Base-by-base conservation (phyloP, 2,329 filamentous ascomycete genomes). In the Akanthomyces muscarius region DNA sequence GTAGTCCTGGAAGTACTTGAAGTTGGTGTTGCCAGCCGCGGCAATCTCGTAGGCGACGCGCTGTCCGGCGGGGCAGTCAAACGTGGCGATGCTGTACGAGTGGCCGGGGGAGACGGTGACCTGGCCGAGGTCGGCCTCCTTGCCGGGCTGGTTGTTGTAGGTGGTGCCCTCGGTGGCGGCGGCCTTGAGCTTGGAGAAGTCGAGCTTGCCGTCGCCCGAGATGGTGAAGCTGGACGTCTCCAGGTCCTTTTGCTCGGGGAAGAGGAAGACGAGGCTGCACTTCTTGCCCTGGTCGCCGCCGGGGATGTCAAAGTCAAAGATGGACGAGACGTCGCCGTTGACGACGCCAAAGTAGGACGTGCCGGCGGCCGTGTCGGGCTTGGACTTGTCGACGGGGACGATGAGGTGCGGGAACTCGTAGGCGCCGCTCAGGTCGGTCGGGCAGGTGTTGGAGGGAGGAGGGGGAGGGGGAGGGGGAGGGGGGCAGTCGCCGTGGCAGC, bases 221-320 rank as follows among this genome's bases (percentile, higher is more conserved):
- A 72, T 80, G 30, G 77, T 82, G 69, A 82, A 84, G 13, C 78
- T 77, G 0, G 86, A 86, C 1, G 85, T 87, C 73, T 85, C 74
- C n/a, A 89, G 81, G 41, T 86, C 73, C 18, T 77, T 69, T 65
- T 84, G 65, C 61, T 66, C 73, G 13, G 88, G 88, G 74, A 89
- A 83, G 51, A 89, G 77, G 81, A 90, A 90, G 63, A 86, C 76
- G 10, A 90, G 76, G 62, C 80, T 82, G 76, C 88, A 91, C 7
- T 76, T 83, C 74, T 85, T 84, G 67, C 83, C 84, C 10, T 76
- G 68, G 68, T 85, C 80, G 5, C 75, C 73, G 4, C 73, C 65
- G 1, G 83, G 83, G 50, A 90, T 83, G 69, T 89, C 86, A 74
- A 90, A 90, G 77, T 89, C 89, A 81, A 88, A 90, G 69, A 89